These are phyloP conservation scores for Aureobasidium pullulans DNA, from an alignment of 2,329 filamentous ascomycete species.

Conservation along the genomic window DNA sequence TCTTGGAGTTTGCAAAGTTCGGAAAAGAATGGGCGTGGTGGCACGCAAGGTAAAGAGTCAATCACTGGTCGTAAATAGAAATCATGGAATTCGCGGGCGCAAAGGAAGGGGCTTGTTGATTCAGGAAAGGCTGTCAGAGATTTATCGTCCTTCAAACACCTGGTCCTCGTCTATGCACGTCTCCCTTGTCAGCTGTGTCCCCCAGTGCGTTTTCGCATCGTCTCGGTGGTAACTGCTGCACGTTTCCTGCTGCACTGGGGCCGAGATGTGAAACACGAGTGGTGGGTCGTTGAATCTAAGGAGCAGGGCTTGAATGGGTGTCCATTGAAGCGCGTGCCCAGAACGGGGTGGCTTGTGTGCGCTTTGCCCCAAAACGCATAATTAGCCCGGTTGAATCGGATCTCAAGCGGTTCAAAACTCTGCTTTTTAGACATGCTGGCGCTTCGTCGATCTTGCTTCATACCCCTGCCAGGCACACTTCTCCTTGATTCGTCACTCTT, in stretches of 20 bases:
- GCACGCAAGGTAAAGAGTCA: conserved; percentile 1
- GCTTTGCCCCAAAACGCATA: too few species aligned
- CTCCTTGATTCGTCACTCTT: neutral
- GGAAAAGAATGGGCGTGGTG: neutral
- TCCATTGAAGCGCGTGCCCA: neutral
- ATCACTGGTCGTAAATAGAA: conserved; percentile 8
- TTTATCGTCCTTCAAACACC: conserved; percentile 9
- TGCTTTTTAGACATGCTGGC: neutral
- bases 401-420: neutral
- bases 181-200: conserved; percentile 10
- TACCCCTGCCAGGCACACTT: conserved; percentile 8
- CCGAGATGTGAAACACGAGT: neutral
- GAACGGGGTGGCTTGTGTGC: neutral
- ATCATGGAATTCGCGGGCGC: neutral
- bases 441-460: conserved; percentile 10
- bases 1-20: neutral
- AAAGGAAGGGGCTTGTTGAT: neutral
- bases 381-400: too few species aligned
- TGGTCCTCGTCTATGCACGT: neutral
- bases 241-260: conserved; percentile 8
- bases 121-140: neutral
- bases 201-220: neutral
- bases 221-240: neutral
- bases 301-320: neutral
- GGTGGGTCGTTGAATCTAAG: neutral